A percentile compares a stretch with the other conserved stretches of the same genome.
These are phyloP conservation scores for Trypanosoma scelopori DNA, from an alignment of 208 protist genomes.

Conservation along the genomic window DNA sequence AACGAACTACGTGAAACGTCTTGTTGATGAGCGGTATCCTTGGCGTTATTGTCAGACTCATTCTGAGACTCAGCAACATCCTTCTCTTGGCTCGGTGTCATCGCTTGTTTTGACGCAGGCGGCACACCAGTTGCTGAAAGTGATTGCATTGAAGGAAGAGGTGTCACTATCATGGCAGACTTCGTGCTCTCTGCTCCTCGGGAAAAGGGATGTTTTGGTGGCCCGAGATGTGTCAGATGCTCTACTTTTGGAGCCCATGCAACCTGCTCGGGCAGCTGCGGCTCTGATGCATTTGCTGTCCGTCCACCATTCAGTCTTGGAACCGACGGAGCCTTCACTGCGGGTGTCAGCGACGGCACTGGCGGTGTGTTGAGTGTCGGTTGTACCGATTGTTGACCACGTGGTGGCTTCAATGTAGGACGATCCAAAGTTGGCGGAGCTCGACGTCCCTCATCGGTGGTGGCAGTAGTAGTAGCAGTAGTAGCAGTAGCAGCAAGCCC, in stretches of 20 bases:
- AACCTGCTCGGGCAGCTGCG: conserved; percentile 6
- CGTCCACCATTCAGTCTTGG: conserved; percentile 2
- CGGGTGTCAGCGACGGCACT: conserved; percentile 1
- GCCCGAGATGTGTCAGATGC: not conserved
- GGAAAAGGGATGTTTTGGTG: not conserved
- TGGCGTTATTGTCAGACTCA: too few species aligned
- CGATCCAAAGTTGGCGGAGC: too few species aligned
- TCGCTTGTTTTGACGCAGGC: too few species aligned
- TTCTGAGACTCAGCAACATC: too few species aligned
- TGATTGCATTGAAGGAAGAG: too few species aligned
- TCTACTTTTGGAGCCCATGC: not conserved
- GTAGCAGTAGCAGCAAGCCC: not conserved
- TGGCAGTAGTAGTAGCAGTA: not conserved
- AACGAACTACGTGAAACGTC: not conserved
- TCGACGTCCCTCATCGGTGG: not conserved
- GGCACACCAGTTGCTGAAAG: too few species aligned
- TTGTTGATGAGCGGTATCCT: not conserved
- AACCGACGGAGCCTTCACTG: not conserved
- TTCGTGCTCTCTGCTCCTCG: not conserved
- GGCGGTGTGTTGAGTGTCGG: conserved; percentile 1
- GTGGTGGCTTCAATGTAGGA: too few species aligned
- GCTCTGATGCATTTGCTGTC: conserved; percentile 6
- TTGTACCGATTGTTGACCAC: not conserved
- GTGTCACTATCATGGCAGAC: too few species aligned
- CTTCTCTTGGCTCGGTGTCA: too few species aligned